Evolutionary conservation across 805 yeast genomes (phyloP).

Genomic region (Maudiozyma turicensis): DNA sequence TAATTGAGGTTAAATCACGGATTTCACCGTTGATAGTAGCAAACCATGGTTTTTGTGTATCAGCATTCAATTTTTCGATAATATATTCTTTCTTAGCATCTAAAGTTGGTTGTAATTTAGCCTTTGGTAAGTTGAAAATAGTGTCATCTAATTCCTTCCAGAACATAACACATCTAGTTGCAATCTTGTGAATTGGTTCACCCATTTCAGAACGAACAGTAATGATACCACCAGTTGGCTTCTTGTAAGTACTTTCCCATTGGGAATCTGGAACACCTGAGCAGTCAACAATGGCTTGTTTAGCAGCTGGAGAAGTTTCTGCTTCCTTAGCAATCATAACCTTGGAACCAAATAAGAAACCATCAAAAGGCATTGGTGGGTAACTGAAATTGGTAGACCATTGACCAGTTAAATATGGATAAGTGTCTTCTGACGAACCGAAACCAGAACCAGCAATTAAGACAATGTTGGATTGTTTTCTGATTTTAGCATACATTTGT

Average conservation of each 20-base stretch:
- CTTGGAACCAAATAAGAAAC: conserved; percentile 90
- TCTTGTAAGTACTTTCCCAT: conserved; percentile 93
- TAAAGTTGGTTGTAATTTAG: conserved; percentile 72
- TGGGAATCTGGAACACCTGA: conserved; percentile 79
- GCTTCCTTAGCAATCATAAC: conserved; percentile 98
- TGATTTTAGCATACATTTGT: conserved; percentile 90
- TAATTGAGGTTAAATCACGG: conserved; percentile 91
- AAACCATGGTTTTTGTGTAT: conserved; percentile 97
- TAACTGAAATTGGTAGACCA: conserved; percentile 85
- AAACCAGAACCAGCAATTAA: conserved; percentile 97
- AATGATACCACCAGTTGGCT: conserved; percentile 93
- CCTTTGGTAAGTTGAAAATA: conserved; percentile 83
- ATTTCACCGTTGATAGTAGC: conserved; percentile 63
- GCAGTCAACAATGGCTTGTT: conserved; percentile 81
- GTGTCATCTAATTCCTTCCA: conserved; percentile 98
- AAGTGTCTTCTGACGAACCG: conserved; percentile 93
- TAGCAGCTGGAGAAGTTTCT: conserved; percentile 86
- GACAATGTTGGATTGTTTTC: conserved; percentile 82
- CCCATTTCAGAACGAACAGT: conserved; percentile 99
- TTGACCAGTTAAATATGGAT: conserved; percentile 93
- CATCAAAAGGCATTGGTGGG: conserved; percentile 99
- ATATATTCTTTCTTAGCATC: conserved; percentile 78
- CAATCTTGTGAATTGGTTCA: conserved; percentile 97
- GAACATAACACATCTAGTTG: conserved; percentile 93
- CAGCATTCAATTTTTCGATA: conserved; percentile 77